These are phyloP conservation scores for Fusarium dlaminii DNA, from an alignment of 2,329 filamentous ascomycete species.

Conservation along the genomic window DNA sequence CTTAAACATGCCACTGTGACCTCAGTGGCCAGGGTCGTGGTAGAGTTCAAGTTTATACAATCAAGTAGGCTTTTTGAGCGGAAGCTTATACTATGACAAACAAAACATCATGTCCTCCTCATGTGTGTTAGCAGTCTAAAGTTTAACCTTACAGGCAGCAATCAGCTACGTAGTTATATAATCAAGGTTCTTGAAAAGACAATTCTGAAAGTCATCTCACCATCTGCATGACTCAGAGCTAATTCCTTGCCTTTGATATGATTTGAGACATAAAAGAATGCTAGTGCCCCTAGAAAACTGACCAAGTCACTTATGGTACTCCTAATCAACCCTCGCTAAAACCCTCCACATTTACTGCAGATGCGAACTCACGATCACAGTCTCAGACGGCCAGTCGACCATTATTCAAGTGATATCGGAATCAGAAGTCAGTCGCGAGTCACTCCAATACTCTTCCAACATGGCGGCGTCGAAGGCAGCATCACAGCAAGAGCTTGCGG, in stretches of 20 bases:
- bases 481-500: not conserved
- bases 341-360: not conserved
- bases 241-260: rapidly evolving
- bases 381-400: not conserved
- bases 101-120: rapidly evolving
- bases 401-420: not conserved
- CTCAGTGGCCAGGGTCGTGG: rapidly evolving
- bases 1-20: rapidly evolving
- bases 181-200: not conserved
- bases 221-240: rapidly evolving
- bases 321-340: not conserved
- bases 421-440: not conserved
- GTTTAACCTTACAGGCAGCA: not conserved
- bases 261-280: not conserved
- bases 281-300: not conserved
- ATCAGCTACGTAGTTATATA: not conserved
- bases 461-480: not conserved
- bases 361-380: rapidly evolving
- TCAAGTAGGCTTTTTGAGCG: rapidly evolving
- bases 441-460: not conserved
- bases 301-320: rapidly evolving
- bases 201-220: not conserved
- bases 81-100: not conserved
- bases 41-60: not conserved
- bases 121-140: not conserved